These are phyloP conservation scores for Aspergillus flavus DNA, from an alignment of 2,329 filamentous ascomycete genomes.

Conservation along the genomic window DNA sequence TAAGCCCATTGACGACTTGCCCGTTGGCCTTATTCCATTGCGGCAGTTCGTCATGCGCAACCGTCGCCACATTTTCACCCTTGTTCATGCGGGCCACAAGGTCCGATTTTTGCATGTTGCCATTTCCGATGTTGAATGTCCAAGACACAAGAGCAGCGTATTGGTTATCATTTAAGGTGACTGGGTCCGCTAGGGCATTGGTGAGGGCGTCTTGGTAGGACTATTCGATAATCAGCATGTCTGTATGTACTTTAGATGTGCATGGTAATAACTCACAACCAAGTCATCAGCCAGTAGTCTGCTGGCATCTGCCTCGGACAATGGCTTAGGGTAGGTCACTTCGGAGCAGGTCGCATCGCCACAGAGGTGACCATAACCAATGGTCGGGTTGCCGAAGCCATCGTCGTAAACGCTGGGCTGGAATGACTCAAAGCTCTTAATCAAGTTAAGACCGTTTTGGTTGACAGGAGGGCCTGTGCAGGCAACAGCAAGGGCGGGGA, in stretches of 20 bases:
- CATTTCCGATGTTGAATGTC: constrained; percentile 56
- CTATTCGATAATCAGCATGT: constrained; percentile 27
- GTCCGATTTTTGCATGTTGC: constrained; percentile 42
- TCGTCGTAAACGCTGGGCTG: constrained; percentile 38
- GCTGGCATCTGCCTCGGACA: constrained; percentile 45
- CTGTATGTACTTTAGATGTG: not conserved
- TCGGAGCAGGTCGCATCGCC: constrained; percentile 46
- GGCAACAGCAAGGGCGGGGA: constrained; percentile 9
- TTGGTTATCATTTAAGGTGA: constrained; percentile 53
- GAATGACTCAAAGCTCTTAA: constrained; percentile 44
- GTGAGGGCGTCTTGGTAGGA: constrained; percentile 45
- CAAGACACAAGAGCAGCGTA: constrained; percentile 57
- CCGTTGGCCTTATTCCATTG: constrained; percentile 52
- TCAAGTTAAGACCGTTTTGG: constrained; percentile 36
- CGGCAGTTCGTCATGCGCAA: constrained; percentile 50
- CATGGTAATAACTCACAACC: constrained; percentile 24
- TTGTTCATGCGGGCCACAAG: constrained; percentile 49
- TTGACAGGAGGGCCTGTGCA: constrained; percentile 34
- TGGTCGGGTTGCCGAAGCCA: constrained; percentile 51
- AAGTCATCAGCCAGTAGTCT: constrained; percentile 47
- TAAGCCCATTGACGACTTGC: constrained; percentile 44
- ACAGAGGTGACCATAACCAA: constrained; percentile 57
- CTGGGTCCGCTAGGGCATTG: constrained; percentile 34
- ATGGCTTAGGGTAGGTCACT: constrained; percentile 50
- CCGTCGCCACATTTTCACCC: constrained; percentile 46